Conservation (phyloP, 2,329 filamentous ascomycete genomes). For the Penicillium frequentans region DNA sequence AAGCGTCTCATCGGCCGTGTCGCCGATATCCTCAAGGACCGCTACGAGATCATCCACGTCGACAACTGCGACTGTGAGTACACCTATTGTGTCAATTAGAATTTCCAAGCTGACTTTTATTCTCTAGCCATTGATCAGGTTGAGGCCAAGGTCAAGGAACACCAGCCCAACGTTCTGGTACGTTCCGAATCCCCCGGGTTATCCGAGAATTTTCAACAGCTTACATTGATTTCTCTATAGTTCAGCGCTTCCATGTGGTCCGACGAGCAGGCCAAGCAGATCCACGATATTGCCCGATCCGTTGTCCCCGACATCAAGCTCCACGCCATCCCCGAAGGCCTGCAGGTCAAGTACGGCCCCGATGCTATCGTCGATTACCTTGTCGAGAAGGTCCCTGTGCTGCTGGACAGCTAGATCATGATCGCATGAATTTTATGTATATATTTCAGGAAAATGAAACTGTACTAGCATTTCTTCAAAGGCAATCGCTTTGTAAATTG, state of each 20-base stretch:
- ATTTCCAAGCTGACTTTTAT: conserved; percentile 1
- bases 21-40: conserved; percentile 61
- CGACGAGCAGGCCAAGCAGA: conserved; percentile 38
- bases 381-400: conserved; percentile 39
- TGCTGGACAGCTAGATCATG: conserved; percentile 33
- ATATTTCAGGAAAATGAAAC: neutral
- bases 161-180: conserved; percentile 58
- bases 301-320: conserved; percentile 42
- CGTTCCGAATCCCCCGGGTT: conserved; percentile 16
- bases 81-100: neutral
- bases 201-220: conserved; percentile 6
- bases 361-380: conserved; percentile 46
- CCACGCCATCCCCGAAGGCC: conserved; percentile 43
- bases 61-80: conserved; percentile 62
- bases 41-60: conserved; percentile 62
- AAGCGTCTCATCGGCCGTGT: conserved; percentile 62
- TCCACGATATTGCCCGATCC: conserved; percentile 38
- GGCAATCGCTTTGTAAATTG: neutral
- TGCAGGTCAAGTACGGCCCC: conserved; percentile 44
- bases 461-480: neutral
- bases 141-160: conserved; percentile 51
- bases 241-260: conserved; percentile 65
- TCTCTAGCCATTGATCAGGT: conserved; percentile 54
- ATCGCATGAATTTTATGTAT: neutral
- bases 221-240: conserved; percentile 36